Evolutionary conservation across 352 stramenopile species (phyloP).

Genomic region (Phytopythium chamaehyphon): DNA sequence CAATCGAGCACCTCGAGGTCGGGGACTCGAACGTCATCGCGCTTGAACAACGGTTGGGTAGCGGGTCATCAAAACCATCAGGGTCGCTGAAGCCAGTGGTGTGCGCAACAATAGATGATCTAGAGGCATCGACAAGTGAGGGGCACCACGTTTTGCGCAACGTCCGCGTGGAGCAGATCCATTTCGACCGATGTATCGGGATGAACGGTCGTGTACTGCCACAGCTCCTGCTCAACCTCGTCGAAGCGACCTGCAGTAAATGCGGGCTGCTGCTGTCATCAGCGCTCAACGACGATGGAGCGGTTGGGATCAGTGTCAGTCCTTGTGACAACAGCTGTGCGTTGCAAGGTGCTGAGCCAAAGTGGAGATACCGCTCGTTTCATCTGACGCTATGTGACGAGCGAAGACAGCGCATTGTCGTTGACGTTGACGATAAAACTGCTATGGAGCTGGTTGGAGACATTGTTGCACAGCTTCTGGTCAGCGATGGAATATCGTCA

Average conservation of each 20-base stretch:
- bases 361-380: constrained; percentile 48
- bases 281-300: not conserved
- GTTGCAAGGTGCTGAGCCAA: constrained; percentile 12
- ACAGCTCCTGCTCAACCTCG: constrained; percentile 25
- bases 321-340: constrained; percentile 35
- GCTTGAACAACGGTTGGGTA: constrained; percentile 15
- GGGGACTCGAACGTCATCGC: constrained; percentile 19
- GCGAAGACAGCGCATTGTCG: constrained; percentile 24
- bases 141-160: constrained; percentile 29
- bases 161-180: constrained; percentile 39
- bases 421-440: constrained; percentile 24
- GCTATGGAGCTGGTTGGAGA: constrained; percentile 39
- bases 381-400: constrained; percentile 37
- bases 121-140: constrained; percentile 20
- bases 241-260: constrained; percentile 39
- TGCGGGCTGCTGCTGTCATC: constrained; percentile 29
- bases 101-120: constrained; percentile 29
- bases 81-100: not conserved
- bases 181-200: constrained; percentile 26
- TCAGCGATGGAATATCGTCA: not conserved
- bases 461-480: constrained; percentile 37
- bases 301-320: not conserved
- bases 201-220: constrained; percentile 19
- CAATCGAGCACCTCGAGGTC: constrained; percentile 27
- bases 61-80: not conserved